A percentile compares a stretch with the other conserved stretches of the same genome.
Evolutionary conservation across 2,329 filamentous ascomycete species (phyloP).

Genomic region (Colletotrichum scovillei): DNA sequence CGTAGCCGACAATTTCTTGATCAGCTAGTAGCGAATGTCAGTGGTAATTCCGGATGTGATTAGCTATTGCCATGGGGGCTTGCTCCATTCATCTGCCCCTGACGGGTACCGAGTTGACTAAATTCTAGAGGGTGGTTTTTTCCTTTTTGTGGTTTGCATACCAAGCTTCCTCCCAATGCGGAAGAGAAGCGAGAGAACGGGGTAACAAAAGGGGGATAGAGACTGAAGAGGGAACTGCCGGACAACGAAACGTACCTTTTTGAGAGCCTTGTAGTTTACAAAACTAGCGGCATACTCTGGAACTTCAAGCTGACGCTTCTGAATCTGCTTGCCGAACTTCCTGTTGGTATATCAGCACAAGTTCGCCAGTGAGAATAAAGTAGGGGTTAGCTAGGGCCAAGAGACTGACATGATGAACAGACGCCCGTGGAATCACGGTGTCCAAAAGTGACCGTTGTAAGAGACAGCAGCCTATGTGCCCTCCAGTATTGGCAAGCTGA

Average conservation of each 20-base stretch:
- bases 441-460: slow-evolving; percentile 2
- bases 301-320: slow-evolving; percentile 98
- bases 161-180: slow-evolving; percentile 2
- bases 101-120: slow-evolving; percentile 32
- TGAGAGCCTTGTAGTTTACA: slow-evolving; percentile 98
- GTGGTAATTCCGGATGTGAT: slow-evolving; percentile 37
- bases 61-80: slow-evolving; percentile 32
- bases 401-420: slow-evolving; percentile 28
- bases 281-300: slow-evolving; percentile 99
- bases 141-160: slow-evolving; percentile 12
- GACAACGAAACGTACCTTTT: slow-evolving; percentile 77
- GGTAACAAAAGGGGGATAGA: slow-evolving; percentile 17
- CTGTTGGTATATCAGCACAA: slow-evolving; percentile 57
- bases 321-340: slow-evolving; percentile 99
- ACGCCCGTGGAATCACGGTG: slow-evolving; percentile 30
- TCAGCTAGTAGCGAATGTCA: slow-evolving; percentile 74
- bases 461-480: slow-evolving; percentile 1
- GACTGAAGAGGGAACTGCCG: not conserved
- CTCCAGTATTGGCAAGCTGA: slow-evolving; percentile 6
- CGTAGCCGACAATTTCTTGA: slow-evolving; percentile 96
- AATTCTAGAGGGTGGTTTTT: not conserved
- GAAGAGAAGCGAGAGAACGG: slow-evolving; percentile 7
- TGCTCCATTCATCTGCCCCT: slow-evolving; percentile 28
- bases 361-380: not conserved
- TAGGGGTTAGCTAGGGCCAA: not conserved